phyloP scores from a whole-genome alignment of 352 stramenopile species.

The Phytophthora constricta region DNA sequence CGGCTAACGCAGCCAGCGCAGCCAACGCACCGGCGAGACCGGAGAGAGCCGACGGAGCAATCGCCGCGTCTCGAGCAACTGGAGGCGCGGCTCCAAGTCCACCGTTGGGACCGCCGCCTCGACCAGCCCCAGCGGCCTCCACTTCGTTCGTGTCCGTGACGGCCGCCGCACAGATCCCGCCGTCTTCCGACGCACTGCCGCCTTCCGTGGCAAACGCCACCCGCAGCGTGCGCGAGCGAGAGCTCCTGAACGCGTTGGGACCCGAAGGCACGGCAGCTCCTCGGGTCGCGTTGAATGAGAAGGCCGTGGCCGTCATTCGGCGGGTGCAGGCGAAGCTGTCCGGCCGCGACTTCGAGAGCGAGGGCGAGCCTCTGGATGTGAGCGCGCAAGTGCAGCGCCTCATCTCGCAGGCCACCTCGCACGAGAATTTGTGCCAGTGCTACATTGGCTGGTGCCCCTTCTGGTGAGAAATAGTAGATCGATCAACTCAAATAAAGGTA shows the following conservation, averaged over 20 bases:
- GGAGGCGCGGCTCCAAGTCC: slow-evolving; percentile 11
- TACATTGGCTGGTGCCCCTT: slow-evolving; percentile 99
- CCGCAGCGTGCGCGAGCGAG: slow-evolving; percentile 82
- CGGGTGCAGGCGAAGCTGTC: slow-evolving; percentile 99
- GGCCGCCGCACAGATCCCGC: slow-evolving; percentile 34
- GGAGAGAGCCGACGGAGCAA: slow-evolving; percentile 7
- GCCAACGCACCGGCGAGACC: too few relatives aligned
- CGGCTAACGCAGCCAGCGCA: too few relatives aligned
- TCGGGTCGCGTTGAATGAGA: slow-evolving; percentile 94
- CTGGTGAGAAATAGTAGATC: slow-evolving; percentile 52
- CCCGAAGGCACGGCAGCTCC: slow-evolving; percentile 81
- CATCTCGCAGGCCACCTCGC: slow-evolving; percentile 98
- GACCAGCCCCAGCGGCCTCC: slow-evolving; percentile 25
- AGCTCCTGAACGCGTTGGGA: slow-evolving; percentile 79
- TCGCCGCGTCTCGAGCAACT: background rate
- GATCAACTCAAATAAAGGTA: slow-evolving; percentile 9
- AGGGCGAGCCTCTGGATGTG: slow-evolving; percentile 74
- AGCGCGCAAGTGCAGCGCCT: slow-evolving; percentile 94
- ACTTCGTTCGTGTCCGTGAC: slow-evolving; percentile 55
- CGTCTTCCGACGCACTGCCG: slow-evolving; percentile 48
- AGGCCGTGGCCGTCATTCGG: slow-evolving; percentile 96
- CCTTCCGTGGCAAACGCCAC: slow-evolving; percentile 56
- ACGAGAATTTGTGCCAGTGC: slow-evolving; percentile 98
- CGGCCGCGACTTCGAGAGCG: slow-evolving; percentile 96
- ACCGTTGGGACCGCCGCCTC: slow-evolving; percentile 29